These are phyloP conservation scores for Fusarium palustre DNA, from an alignment of 2,329 filamentous ascomycete species.

Conservation along the genomic window DNA sequence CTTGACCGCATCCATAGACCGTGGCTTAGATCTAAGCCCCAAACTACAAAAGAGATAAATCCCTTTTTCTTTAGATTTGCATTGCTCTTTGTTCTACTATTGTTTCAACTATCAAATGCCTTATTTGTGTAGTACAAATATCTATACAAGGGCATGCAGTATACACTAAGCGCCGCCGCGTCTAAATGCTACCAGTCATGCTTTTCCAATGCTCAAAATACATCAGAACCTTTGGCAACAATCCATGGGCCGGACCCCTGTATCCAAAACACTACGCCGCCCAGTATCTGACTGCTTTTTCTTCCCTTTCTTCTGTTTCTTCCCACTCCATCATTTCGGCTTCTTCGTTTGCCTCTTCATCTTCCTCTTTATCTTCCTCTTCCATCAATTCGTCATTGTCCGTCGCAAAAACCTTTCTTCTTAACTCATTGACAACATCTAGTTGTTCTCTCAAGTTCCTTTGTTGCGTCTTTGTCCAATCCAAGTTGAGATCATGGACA, in stretches of 20 bases:
- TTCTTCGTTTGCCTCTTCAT: neutral
- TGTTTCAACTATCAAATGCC: constrained; percentile 18
- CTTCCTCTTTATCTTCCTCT: neutral
- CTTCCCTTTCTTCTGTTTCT: neutral
- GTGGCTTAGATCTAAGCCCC: constrained; percentile 24
- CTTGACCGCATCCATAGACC: constrained; percentile 6
- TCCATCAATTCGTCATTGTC: neutral
- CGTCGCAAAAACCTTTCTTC: neutral
- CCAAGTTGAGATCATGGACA: constrained; percentile 9
- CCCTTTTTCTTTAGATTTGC: constrained; percentile 10
- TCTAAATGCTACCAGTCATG: constrained; percentile 30
- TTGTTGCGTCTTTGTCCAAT: constrained; percentile 4
- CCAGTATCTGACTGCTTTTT: neutral
- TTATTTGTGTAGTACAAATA: constrained; percentile 25
- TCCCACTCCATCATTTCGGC: neutral
- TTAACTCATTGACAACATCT: constrained; percentile 3
- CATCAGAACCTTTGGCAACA: constrained; percentile 6
- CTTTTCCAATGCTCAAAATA: constrained; percentile 9
- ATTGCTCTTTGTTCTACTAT: constrained; percentile 25
- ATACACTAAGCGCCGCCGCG: constrained; percentile 35
- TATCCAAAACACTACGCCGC: neutral
- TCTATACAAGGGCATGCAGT: constrained; percentile 18
- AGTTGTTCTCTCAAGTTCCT: constrained; percentile 8
- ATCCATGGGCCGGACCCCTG: neutral
- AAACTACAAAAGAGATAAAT: constrained; percentile 29